Base-by-base conservation (phyloP, 2,329 filamentous ascomycete genomes). In the Elsinoe ampelina region DNA sequence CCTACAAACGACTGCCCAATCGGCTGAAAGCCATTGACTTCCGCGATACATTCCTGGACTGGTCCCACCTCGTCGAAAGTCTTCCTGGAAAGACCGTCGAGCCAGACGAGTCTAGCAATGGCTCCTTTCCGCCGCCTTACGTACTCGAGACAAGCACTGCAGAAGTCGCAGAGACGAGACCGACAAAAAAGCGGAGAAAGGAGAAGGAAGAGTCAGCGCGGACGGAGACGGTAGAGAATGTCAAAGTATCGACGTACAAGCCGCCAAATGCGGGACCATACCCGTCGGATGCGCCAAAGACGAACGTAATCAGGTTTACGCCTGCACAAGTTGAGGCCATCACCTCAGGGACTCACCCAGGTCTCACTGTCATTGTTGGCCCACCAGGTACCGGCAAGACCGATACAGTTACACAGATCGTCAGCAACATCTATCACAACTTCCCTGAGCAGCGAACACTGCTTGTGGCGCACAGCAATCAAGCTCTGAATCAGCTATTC, bases 401-500 rank as follows among this genome's bases (percentile, higher is more conserved):
- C n/a, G 93, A 98, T 71, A 93, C 98, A 55, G 91, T 90, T 48
- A 96, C 92, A 3, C 93, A 98, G 71, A 95, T 97, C 68, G 98
- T 98, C 73, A 96, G 89, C 75, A 96, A 97, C 70, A 87, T 98
- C 64, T 98, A 98, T 68, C 92, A 97, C 75, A 95, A 97, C 72
- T 98, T 96, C 68, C 91, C 93, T 6, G 79, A 85, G 61, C 90
- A 98, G 70, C 86, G 89, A 64, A 98, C 93, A 0, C 75, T 98
- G 15, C 81, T 98, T 39, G 83, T 98, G 61, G 93, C 93, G 3
- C 93, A 98, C 70, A 97, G 92, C 72, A 98, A 98, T 67, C 95
- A 98, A 70, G 95, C 93, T 1, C 77, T 98, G 8, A 98, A 98
- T 66, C 93, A 98, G 69, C 78, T 98, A 1, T 98, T 98, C 73